Conservation (phyloP, 2,329 filamentous ascomycete genomes). For the Arthroderma uncinatum region DNA sequence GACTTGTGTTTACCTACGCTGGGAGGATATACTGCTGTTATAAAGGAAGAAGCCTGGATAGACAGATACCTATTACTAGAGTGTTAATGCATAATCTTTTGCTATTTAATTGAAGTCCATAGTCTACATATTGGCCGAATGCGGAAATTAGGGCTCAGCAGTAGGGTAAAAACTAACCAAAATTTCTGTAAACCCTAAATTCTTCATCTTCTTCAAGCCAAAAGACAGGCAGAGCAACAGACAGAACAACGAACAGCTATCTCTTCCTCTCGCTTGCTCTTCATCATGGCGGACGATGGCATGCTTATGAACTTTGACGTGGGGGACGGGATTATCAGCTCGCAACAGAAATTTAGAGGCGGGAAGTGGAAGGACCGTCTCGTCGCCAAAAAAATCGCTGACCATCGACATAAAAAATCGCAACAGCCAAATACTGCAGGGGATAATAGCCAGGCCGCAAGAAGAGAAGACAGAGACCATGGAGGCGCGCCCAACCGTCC, state of each 20-base stretch:
- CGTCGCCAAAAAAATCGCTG: slow-evolving; percentile 59
- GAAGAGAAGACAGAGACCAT: slow-evolving; percentile 27
- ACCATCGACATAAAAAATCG: slow-evolving; percentile 40
- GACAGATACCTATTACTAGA: background rate
- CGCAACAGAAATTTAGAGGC: slow-evolving; percentile 60
- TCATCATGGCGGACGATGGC: slow-evolving; percentile 78
- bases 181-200: background rate
- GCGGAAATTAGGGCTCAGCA: background rate
- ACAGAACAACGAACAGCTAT: background rate
- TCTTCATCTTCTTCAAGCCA: background rate
- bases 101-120: background rate
- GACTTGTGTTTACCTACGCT: background rate
- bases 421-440: slow-evolving; percentile 8
- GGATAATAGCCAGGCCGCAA: background rate
- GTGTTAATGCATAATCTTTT: background rate
- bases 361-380: slow-evolving; percentile 88
- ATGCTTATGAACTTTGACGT: slow-evolving; percentile 89
- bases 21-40: background rate
- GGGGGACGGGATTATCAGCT: slow-evolving; percentile 52
- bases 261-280: background rate
- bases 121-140: background rate
- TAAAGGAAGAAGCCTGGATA: background rate
- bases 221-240: background rate
- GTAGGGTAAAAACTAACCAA: background rate
- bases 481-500: slow-evolving; percentile 20